Conservation (phyloP, 257 asterid genomes). For the Nicotiana otophora region DNA sequence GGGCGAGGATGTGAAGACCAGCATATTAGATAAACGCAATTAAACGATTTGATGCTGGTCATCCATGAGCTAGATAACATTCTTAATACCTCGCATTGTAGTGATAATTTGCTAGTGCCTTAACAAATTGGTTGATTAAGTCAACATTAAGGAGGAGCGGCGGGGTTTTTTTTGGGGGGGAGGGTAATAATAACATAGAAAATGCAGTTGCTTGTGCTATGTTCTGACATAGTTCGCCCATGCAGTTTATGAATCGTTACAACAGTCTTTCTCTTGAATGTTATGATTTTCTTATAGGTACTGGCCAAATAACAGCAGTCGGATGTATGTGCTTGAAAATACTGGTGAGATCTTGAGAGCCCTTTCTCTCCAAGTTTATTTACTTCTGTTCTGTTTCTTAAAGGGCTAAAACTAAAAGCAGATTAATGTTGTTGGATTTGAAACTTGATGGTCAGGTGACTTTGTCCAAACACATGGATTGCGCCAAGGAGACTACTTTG, state of each 20-base stretch:
- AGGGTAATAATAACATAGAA: neutral
- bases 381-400: neutral
- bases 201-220: neutral
- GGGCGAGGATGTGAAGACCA: neutral
- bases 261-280: neutral
- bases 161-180: no score
- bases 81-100: neutral
- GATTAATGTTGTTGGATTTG: neutral
- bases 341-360: conserved; percentile 25
- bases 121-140: neutral
- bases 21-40: neutral
- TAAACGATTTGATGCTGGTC: neutral
- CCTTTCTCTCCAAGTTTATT: conserved; percentile 1
- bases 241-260: neutral
- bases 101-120: neutral
- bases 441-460: conserved; percentile 23
- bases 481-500: conserved; percentile 32
- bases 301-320: conserved; percentile 51
- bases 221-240: neutral
- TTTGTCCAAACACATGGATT: conserved; percentile 29
- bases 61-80: neutral
- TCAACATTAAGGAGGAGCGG: neutral
- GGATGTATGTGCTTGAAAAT: conserved; percentile 49
- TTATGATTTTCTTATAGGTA: conserved; percentile 16
- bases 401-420: neutral